Percentiles rank a stretch among this genome's conserved stretches.
These are phyloP conservation scores for Fusarium papillatum DNA, from an alignment of 2,329 filamentous ascomycete genomes.

Conservation along the genomic window DNA sequence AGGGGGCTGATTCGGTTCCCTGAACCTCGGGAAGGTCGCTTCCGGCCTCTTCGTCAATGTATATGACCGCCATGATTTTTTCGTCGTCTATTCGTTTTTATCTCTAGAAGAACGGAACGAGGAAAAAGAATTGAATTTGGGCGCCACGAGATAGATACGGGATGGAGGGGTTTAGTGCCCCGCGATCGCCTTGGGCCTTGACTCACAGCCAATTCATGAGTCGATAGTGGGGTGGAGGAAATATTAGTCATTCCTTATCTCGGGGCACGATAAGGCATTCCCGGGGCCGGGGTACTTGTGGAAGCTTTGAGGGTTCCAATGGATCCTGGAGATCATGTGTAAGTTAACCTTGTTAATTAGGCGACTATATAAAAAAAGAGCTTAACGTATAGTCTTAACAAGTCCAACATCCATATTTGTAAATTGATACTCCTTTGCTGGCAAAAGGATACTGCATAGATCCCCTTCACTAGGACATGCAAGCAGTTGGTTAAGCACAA, in stretches of 20 bases:
- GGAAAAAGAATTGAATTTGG: slow-evolving; percentile 26
- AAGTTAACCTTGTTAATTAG: background rate
- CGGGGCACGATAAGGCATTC: slow-evolving; percentile 9
- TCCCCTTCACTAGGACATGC: background rate
- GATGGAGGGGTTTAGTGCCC: slow-evolving; percentile 34
- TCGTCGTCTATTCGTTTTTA: slow-evolving; percentile 10
- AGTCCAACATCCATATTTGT: background rate
- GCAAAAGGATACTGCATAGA: too few species aligned
- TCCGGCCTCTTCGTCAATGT: slow-evolving; percentile 82
- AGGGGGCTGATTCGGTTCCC: slow-evolving; percentile 81
- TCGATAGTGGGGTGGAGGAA: slow-evolving; percentile 38
- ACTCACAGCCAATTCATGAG: slow-evolving; percentile 24
- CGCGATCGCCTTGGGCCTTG: slow-evolving; percentile 31
- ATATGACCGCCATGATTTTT: slow-evolving; percentile 51
- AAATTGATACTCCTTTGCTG: too few species aligned
- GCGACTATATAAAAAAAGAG: background rate
- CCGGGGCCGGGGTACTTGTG: background rate
- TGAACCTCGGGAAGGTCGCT: slow-evolving; percentile 76
- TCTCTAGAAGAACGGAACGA: slow-evolving; percentile 6
- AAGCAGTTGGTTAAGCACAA: background rate
- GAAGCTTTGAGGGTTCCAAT: background rate
- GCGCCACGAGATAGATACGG: slow-evolving; percentile 9
- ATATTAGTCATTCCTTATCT: slow-evolving; percentile 33
- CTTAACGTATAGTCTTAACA: background rate
- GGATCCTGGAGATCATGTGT: background rate